Base-by-base conservation (phyloP, 495 filamentous ascomycete genomes). In the Haplographium delicatum region DNA sequence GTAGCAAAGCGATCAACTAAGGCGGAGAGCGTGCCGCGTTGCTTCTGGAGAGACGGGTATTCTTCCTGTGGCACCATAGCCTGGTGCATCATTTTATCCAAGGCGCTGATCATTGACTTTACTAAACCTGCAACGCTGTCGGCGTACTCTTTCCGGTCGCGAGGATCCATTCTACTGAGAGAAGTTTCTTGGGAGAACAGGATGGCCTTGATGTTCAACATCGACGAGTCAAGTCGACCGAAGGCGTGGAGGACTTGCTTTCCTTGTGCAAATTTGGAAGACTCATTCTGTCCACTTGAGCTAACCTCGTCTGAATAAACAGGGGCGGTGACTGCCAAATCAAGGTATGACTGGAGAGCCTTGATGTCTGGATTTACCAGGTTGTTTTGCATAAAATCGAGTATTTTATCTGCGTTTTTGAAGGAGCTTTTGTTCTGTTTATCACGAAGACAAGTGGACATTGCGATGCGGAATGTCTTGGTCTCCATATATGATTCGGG, bases 401-500 rank as follows among this genome's bases (percentile, higher is more conserved):
- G 62, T 5, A 89, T 62, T 45, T 70, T 69, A 33, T 72, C 73
- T 0, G 83, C 82, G 56, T 80, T 65, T 0, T 58, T 35, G 46
- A 89, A 72, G 9, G 79, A 73, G 30, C 78, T 72, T n/a, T 56
- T 61, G 65, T 94, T 95, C 20, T 77, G 75, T 50, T 75, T 78
- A 68, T 95, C 88, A 33, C 84, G 72, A 16, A 71, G 68, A 62
- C 89, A 95, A 34, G 72, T 68, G 31, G 69, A 72, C 62, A 95
- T 75, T 24, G 83, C 88, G 30, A 88, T 78, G 41, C 81, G 79
- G 67, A 91, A 88, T 15, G 78, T 79, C 39, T 78, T 76, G 4
- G 64, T 54, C 15, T 63, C 65, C 16, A 75, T 46, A 23, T 69
- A 28, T 5, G 65, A 56, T 2, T 50, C 42, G 5, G 74, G 70